A percentile compares a stretch with the other conserved stretches of the same genome.
phyloP scores from a whole-genome alignment of 2,329 filamentous ascomycete genomes.

The Fusarium veterinarium region DNA sequence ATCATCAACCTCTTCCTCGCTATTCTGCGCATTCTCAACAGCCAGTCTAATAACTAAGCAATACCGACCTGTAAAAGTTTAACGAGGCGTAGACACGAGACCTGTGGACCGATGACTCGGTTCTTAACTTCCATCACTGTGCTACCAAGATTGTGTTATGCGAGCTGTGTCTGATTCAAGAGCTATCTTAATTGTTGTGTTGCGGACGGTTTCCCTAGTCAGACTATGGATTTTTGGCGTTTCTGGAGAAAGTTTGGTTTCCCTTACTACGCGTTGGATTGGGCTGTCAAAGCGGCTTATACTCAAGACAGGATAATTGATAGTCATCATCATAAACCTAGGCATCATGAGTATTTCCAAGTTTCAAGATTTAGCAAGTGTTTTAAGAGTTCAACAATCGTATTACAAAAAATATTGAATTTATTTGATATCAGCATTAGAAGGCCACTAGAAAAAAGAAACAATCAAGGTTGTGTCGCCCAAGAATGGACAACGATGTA shows the following conservation, averaged over 20 bases:
- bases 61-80: neutral
- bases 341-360: neutral
- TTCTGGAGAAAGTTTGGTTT: conserved; percentile 5
- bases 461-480: conserved; percentile 48
- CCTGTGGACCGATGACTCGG: neutral
- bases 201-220: neutral
- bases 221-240: conserved; percentile 14
- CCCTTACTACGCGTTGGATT: neutral
- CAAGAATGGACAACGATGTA: conserved; percentile 47
- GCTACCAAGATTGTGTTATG: conserved; percentile 8
- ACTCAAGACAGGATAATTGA: neutral
- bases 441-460: conserved; percentile 68
- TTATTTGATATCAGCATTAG: conserved; percentile 72
- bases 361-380: neutral
- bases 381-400: neutral
- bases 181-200: conserved; percentile 10
- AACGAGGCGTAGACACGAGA: neutral
- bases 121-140: neutral
- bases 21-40: conserved; percentile 96
- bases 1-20: conserved; percentile 97
- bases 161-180: neutral
- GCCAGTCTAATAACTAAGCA: conserved; percentile 85
- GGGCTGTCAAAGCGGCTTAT: neutral
- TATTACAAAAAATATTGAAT: conserved; percentile 51
- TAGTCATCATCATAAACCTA: neutral